Percentiles rank a stretch among this genome's conserved stretches.
phyloP scores from a whole-genome alignment of 176 grass and related monocot genomes.

The Lolium multiflorum region DNA sequence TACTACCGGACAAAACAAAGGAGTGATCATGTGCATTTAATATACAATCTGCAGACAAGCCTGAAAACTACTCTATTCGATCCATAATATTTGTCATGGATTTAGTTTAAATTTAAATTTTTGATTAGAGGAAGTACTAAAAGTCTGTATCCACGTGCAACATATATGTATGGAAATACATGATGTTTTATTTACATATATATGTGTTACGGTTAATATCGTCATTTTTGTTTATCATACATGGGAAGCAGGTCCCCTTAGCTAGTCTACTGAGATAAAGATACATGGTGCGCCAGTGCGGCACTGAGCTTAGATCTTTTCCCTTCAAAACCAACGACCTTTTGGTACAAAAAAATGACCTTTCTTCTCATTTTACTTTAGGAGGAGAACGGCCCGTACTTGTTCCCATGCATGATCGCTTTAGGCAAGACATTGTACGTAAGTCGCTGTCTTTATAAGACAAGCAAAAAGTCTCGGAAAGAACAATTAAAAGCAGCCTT shows the following conservation, averaged over 20 bases:
- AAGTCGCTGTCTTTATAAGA: constrained; percentile 24
- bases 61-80: no score
- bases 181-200: neutral
- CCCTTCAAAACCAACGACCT: neutral
- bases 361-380: neutral
- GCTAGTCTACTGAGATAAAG: neutral
- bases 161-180: no score
- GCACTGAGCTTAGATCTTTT: neutral
- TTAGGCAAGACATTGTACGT: constrained; percentile 27
- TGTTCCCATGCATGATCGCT: neutral
- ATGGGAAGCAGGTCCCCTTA: neutral
- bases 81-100: no score
- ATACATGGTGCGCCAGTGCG: neutral
- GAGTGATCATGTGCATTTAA: no score
- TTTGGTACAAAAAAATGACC: neutral
- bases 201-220: no score
- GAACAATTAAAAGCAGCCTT: constrained; percentile 33
- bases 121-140: no score
- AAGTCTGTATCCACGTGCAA: no score
- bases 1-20: no score
- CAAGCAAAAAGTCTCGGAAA: neutral
- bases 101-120: no score
- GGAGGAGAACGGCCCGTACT: neutral
- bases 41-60: no score
- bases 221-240: neutral